Conservation (phyloP, 257 asterid genomes). For the Lycium ferocissimum region DNA sequence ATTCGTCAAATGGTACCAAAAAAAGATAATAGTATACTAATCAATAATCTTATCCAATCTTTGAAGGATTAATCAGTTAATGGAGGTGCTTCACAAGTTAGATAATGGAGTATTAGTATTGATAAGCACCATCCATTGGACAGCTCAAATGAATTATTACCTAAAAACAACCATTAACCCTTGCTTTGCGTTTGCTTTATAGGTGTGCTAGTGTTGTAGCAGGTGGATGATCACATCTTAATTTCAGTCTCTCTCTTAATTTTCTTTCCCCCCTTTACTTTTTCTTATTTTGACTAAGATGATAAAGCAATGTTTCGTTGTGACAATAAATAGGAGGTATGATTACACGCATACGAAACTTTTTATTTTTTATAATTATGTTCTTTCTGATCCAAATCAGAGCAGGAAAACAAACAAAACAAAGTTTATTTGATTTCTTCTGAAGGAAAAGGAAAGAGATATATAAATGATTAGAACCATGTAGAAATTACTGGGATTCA, state of each 20-base stretch:
- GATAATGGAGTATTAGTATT: constrained; percentile 21
- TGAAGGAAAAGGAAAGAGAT: too few species aligned
- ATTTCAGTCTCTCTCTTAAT: neutral
- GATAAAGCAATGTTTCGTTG: neutral
- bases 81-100: constrained; percentile 20
- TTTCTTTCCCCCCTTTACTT: neutral
- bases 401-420: too few species aligned
- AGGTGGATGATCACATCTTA: constrained; percentile 28
- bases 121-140: constrained; percentile 18
- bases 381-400: neutral
- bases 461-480: too few species aligned
- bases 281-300: neutral
- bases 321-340: neutral
- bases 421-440: too few species aligned
- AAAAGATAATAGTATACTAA: neutral
- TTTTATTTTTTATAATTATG: neutral
- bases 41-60: constrained; percentile 25
- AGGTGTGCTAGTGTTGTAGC: constrained; percentile 18
- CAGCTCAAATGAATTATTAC: constrained; percentile 15
- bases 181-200: neutral
- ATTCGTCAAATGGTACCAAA: neutral
- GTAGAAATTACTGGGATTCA: neutral
- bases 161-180: neutral
- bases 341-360: neutral
- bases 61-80: constrained; percentile 1